Evolutionary conservation across 1,284 basidiomycete genomes (phyloP).

Genomic region (Ceratobasidium sp.): DNA sequence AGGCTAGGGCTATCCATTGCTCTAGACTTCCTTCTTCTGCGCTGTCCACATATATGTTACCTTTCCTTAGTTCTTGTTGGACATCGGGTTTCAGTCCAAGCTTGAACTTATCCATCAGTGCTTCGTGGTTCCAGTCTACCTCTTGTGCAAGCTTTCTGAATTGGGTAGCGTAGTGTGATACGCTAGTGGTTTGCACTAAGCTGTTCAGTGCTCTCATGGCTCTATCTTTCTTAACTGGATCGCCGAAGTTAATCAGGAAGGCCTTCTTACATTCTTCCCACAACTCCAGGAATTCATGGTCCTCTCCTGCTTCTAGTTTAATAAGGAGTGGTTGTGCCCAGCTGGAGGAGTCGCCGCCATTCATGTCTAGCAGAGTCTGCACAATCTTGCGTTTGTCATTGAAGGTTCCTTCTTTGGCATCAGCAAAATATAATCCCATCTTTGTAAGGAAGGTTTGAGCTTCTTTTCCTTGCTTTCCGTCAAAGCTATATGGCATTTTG

Average conservation of each 20-base stretch:
- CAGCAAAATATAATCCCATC: background rate
- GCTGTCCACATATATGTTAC: background rate
- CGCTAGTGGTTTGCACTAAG: background rate
- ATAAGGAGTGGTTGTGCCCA: background rate
- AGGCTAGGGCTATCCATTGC: background rate
- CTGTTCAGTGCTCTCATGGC: background rate
- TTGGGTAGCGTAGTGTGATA: background rate
- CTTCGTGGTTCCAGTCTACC: slow-evolving; percentile 6
- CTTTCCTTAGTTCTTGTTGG: background rate
- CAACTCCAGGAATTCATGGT: background rate
- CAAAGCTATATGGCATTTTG: background rate
- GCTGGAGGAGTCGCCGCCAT: background rate
- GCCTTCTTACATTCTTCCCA: background rate
- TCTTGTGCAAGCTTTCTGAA: background rate
- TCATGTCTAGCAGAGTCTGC: background rate
- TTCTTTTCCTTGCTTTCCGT: background rate
- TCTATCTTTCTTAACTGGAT: background rate
- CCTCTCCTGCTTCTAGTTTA: background rate
- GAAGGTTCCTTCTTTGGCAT: background rate
- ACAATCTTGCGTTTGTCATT: background rate
- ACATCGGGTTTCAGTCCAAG: background rate
- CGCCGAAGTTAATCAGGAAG: background rate
- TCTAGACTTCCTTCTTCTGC: background rate
- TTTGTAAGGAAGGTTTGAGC: slow-evolving; percentile 1
- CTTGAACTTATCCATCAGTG: background rate